A percentile compares a stretch with the other conserved stretches of the same genome.
These are phyloP conservation scores for Neonectria coccinea DNA, from an alignment of 2,329 filamentous ascomycete species.

Conservation along the genomic window DNA sequence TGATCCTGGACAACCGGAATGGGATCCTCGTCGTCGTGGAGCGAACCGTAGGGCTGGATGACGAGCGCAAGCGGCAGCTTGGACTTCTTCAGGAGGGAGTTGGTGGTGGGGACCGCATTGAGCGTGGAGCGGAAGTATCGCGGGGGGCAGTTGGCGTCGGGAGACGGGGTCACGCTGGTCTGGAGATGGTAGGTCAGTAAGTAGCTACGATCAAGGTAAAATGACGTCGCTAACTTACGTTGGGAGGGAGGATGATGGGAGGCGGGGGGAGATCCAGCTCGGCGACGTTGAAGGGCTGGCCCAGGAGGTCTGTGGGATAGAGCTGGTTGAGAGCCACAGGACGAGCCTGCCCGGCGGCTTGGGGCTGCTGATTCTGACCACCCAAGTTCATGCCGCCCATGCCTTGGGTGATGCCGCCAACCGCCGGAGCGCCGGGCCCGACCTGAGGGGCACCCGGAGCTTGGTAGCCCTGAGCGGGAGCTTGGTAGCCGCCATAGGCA, in stretches of 20 bases:
- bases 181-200: conserved; percentile 59
- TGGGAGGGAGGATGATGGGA: conserved; percentile 88
- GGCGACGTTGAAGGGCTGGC: conserved; percentile 92
- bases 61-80: conserved; percentile 95
- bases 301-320: conserved; percentile 90
- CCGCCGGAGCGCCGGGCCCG: conserved; percentile 56
- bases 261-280: conserved; percentile 94
- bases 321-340: conserved; percentile 81
- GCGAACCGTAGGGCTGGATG: conserved; percentile 92
- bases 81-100: conserved; percentile 95
- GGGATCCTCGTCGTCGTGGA: conserved; percentile 92
- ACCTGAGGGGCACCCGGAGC: conserved; percentile 56
- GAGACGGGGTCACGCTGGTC: conserved; percentile 92
- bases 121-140: conserved; percentile 96
- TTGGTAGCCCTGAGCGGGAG: conserved; percentile 75
- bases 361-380: conserved; percentile 53
- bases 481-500: conserved; percentile 71
- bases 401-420: conserved; percentile 83
- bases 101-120: conserved; percentile 92
- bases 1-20: conserved; percentile 96
- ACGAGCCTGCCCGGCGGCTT: conserved; percentile 54
- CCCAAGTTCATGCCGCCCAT: conserved; percentile 89
- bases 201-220: conserved; percentile 1
- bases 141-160: conserved; percentile 88
- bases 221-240: conserved; percentile 70